Evolutionary conservation across 768 basidiomycete genomes (phyloP).

Genomic region (Russula griseocarnosa): DNA sequence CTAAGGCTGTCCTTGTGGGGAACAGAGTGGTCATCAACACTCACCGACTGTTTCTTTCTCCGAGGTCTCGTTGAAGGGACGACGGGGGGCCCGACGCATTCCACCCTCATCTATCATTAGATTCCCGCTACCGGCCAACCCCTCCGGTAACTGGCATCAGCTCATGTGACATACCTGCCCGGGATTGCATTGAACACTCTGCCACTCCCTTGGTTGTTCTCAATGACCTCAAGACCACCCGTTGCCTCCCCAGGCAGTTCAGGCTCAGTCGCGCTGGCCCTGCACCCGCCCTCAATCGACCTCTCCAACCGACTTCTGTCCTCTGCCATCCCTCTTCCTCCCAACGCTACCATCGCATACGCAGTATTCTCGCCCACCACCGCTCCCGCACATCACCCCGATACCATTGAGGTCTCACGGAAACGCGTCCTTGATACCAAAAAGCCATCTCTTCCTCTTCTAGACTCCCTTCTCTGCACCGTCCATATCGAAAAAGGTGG

Average conservation of each 20-base stretch:
- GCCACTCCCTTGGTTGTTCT: conserved; percentile 1
- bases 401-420: conserved; percentile 55
- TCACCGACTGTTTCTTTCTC: neutral
- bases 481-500: conserved; percentile 45
- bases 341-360: conserved; percentile 43
- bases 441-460: conserved; percentile 41
- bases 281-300: conserved; percentile 35
- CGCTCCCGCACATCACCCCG: conserved; percentile 34
- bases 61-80: too few species aligned
- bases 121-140: neutral
- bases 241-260: conserved; percentile 33
- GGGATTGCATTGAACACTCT: neutral
- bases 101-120: too few species aligned
- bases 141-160: neutral
- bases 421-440: conserved; percentile 44
- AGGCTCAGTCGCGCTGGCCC: conserved; percentile 33
- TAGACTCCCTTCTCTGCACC: conserved; percentile 50
- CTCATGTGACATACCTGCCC: conserved; percentile 13
- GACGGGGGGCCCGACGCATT: neutral
- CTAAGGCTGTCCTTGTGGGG: neutral
- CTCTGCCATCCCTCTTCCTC: conserved; percentile 46
- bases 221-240: conserved; percentile 33
- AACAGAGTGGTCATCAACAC: conserved; percentile 3
- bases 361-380: conserved; percentile 41
- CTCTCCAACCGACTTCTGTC: conserved; percentile 43